These are phyloP conservation scores for Clonostachys solani DNA, from an alignment of 2,329 filamentous ascomycete genomes.

Conservation along the genomic window DNA sequence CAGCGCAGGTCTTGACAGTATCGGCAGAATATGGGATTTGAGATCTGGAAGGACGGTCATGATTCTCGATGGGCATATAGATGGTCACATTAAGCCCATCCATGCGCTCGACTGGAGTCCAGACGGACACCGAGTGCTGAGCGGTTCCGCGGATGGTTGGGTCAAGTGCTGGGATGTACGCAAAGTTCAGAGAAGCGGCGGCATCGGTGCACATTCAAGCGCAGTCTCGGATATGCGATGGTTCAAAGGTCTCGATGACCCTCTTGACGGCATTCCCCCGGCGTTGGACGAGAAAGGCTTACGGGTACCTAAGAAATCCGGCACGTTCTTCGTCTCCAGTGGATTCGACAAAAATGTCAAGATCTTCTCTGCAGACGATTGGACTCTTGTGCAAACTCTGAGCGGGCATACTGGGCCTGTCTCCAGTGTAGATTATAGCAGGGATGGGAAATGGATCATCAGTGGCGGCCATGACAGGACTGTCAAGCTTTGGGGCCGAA, in stretches of 20 bases:
- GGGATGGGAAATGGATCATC: conserved; percentile 86
- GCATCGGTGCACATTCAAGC: conserved; percentile 85
- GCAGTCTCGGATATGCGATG: conserved; percentile 90
- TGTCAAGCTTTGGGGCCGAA: conserved; percentile 92
- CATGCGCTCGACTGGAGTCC: conserved; percentile 89
- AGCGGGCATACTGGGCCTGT: conserved; percentile 91
- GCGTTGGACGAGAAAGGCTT: conserved; percentile 62
- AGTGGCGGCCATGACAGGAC: conserved; percentile 93
- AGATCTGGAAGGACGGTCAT: conserved; percentile 90
- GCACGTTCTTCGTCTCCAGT: conserved; percentile 85
- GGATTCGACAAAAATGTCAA: conserved; percentile 96
- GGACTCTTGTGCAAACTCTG: conserved; percentile 82
- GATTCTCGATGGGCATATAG: conserved; percentile 86
- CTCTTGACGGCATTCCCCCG: conserved; percentile 56
- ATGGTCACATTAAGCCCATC: conserved; percentile 81
- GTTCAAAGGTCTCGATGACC: conserved; percentile 84
- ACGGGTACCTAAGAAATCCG: conserved; percentile 73
- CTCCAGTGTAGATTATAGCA: conserved; percentile 82
- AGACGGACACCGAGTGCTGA: conserved; percentile 89
- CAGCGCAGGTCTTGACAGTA: conserved; percentile 89
- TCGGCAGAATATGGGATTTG: conserved; percentile 93
- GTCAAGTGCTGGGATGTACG: conserved; percentile 97
- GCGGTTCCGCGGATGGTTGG: conserved; percentile 89
- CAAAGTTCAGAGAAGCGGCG: conserved; percentile 77
- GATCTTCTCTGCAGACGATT: conserved; percentile 94